A percentile compares a stretch with the other conserved stretches of the same genome.
These are phyloP conservation scores for Boletus subparvulus DNA, from an alignment of 768 basidiomycete genomes.

Conservation along the genomic window DNA sequence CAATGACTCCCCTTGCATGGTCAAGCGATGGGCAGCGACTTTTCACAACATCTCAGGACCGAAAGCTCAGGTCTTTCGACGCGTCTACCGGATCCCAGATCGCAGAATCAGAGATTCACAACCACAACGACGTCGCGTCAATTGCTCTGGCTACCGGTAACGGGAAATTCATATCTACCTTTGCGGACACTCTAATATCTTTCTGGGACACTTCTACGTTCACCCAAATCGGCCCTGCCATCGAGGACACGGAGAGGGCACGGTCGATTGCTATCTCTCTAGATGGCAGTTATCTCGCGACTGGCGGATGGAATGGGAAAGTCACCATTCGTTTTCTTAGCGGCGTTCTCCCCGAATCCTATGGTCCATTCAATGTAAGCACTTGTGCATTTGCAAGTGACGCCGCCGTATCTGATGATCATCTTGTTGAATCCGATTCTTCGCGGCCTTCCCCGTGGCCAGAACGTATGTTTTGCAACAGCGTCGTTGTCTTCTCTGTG, in stretches of 20 bases:
- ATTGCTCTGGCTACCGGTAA: background rate
- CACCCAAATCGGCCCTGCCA: background rate
- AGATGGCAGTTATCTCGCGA: background rate
- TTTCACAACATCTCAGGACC: background rate
- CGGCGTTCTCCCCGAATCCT: background rate
- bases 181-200: background rate
- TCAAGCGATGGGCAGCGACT: background rate
- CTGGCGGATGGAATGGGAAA: background rate
- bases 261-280: background rate
- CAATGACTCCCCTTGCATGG: background rate
- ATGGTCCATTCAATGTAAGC: background rate
- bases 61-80: background rate
- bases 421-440: background rate
- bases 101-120: background rate
- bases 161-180: background rate
- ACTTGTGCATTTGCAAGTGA: background rate
- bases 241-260: background rate
- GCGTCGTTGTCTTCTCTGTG: background rate
- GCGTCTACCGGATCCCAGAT: background rate
- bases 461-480: background rate
- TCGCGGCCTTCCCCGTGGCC: background rate
- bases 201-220: background rate
- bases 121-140: background rate
- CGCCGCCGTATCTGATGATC: background rate
- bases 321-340: background rate